Percentiles rank a stretch among this genome's conserved stretches.
phyloP scores from a whole-genome alignment of 1,284 basidiomycete genomes.

The Phenoliferia sp. region DNA sequence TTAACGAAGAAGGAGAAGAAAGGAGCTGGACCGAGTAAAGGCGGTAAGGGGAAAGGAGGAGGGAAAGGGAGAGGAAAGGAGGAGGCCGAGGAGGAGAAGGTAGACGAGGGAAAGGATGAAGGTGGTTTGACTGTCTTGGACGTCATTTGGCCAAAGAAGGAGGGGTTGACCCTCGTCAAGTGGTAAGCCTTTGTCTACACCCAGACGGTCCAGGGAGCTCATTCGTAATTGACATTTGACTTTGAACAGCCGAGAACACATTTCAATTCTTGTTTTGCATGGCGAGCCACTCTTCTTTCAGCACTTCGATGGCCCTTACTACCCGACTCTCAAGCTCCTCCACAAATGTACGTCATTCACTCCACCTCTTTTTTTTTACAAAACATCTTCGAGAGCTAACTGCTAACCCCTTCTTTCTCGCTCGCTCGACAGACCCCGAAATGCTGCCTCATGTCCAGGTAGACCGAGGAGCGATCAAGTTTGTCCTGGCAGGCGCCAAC shows the following conservation, averaged over 20 bases:
- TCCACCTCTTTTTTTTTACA: neutral
- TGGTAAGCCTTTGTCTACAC: conserved; percentile 60
- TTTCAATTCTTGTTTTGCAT: conserved; percentile 85
- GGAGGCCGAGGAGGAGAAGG: conserved; percentile 36
- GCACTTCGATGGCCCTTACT: conserved; percentile 90
- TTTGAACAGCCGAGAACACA: conserved; percentile 76
- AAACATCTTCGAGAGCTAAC: neutral
- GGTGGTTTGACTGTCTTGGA: conserved; percentile 66
- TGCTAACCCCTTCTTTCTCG: neutral
- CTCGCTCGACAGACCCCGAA: conserved; percentile 63
- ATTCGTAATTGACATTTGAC: neutral
- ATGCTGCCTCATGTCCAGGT: conserved; percentile 83
- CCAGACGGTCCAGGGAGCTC: neutral
- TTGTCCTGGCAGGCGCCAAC: conserved; percentile 68
- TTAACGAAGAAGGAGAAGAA: conserved; percentile 45
- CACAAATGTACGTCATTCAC: conserved; percentile 70
- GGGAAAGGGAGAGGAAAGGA: conserved; percentile 37
- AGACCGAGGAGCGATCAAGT: conserved; percentile 96
- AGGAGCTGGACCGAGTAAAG: conserved; percentile 45
- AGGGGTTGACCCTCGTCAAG: conserved; percentile 84
- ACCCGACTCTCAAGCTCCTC: conserved; percentile 78
- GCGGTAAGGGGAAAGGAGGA: conserved; percentile 30
- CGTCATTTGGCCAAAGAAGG: conserved; percentile 97
- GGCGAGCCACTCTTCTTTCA: conserved; percentile 91
- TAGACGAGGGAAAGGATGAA: conserved; percentile 35